Percentiles rank a stretch among this genome's conserved stretches.
These are phyloP conservation scores for Phaeodactylum tricornutum DNA, from an alignment of 108 stramenopile species.

Conservation along the genomic window DNA sequence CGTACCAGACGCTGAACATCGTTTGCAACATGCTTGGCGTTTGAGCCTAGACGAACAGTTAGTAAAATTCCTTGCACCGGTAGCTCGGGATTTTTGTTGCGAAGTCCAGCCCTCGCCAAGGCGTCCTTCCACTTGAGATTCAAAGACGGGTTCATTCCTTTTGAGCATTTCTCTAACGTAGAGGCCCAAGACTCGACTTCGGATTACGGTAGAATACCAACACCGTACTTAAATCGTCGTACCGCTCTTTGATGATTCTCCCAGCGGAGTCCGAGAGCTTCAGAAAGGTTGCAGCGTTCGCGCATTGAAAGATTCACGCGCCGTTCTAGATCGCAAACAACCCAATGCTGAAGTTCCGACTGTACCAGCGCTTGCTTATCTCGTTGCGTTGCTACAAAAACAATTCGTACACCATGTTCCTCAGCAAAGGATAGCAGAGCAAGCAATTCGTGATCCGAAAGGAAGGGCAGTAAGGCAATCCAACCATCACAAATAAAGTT, in stretches of 20 bases:
- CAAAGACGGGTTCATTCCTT: conserved; percentile 1
- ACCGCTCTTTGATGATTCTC: conserved; percentile 1
- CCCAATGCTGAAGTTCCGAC: conserved; percentile 37
- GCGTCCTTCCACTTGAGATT: conserved; percentile 22
- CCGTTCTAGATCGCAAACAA: conserved; percentile 14
- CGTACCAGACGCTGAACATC: conserved; percentile 8
- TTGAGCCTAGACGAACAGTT: conserved; percentile 26
- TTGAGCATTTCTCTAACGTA: neutral
- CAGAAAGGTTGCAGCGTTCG: conserved; percentile 8
- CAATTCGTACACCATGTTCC: conserved; percentile 6
- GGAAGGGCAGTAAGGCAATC: conserved; percentile 15
- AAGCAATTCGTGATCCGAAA: neutral
- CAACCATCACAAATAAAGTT: conserved; percentile 29
- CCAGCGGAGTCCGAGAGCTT: conserved; percentile 1
- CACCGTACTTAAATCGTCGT: neutral
- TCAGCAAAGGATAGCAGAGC: conserved; percentile 1
- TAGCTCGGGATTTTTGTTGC: conserved; percentile 24
- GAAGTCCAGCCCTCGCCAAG: conserved; percentile 13
- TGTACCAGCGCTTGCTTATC: conserved; percentile 7
- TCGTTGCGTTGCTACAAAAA: conserved; percentile 19
- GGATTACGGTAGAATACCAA: neutral
- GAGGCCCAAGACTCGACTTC: neutral
- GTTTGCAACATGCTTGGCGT: conserved; percentile 1
- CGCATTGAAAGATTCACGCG: conserved; percentile 1
- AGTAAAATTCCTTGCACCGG: conserved; percentile 36